Percentiles rank a stretch among this genome's conserved stretches.
Evolutionary conservation across 1,284 basidiomycete genomes (phyloP).

Genomic region (Sanghuangporus weigelae): DNA sequence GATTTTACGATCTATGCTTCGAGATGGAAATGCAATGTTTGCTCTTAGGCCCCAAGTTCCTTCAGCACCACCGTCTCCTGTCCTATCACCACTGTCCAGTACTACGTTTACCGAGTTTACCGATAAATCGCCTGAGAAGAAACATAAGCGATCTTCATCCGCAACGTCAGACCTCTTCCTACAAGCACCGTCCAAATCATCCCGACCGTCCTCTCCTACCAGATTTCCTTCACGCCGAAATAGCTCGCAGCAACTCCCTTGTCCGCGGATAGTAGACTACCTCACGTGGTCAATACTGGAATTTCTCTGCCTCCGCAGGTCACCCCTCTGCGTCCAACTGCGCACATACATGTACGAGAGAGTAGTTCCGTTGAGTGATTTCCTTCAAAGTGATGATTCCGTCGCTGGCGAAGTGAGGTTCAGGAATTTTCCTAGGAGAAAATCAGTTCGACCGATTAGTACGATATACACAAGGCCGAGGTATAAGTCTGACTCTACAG

Average conservation of each 20-base stretch:
- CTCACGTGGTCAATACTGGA: conserved; percentile 71
- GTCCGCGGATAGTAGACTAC: conserved; percentile 64
- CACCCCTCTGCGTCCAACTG: conserved; percentile 61
- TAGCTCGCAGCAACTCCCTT: conserved; percentile 21
- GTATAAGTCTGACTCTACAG: conserved; percentile 30
- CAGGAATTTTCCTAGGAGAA: not conserved
- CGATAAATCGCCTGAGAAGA: conserved; percentile 5
- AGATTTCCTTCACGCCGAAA: conserved; percentile 19
- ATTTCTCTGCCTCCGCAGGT: conserved; percentile 57
- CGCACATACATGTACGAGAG: conserved; percentile 61
- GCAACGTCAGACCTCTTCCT: conserved; percentile 7
- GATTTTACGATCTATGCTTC: conserved; percentile 45
- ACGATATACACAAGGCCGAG: conserved; percentile 43
- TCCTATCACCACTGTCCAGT: conserved; percentile 31
- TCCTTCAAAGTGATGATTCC: conserved; percentile 22
- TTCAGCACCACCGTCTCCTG: conserved; percentile 39
- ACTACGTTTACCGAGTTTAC: conserved; percentile 7
- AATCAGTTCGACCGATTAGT: conserved; percentile 36
- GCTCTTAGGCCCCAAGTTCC: conserved; percentile 35
- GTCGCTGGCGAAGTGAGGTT: conserved; percentile 3
- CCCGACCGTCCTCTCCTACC: conserved; percentile 21
- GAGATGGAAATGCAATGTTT: conserved; percentile 55
- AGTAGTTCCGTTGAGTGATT: conserved; percentile 43
- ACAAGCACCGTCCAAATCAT: conserved; percentile 22
- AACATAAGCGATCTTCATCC: conserved; percentile 13